Conservation (phyloP, 345 rosid species). For the Leavenworthia alabamica region DNA sequence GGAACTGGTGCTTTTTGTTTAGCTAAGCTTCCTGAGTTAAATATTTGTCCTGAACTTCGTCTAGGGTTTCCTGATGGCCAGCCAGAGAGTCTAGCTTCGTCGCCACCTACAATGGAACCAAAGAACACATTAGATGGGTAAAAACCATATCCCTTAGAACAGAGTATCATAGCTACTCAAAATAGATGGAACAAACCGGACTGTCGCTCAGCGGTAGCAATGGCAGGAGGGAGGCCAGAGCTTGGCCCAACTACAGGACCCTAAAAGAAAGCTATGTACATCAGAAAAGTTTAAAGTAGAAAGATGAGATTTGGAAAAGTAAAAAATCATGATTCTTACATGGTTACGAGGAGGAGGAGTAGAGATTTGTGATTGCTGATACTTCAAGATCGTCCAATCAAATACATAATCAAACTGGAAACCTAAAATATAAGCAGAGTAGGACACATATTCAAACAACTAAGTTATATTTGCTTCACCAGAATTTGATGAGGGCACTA, state of each 20-base stretch:
- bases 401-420: constrained; percentile 86
- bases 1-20: constrained; percentile 48
- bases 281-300: not conserved
- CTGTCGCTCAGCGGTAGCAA: constrained; percentile 53
- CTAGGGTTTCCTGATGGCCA: constrained; percentile 42
- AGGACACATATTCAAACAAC: constrained; percentile 5
- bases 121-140: constrained; percentile 7
- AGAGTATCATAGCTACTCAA: not conserved
- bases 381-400: constrained; percentile 92
- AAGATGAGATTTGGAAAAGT: not conserved
- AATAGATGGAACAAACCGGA: constrained; percentile 41
- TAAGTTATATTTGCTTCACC: not conserved
- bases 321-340: constrained; percentile 35
- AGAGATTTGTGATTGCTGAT: constrained; percentile 70
- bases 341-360: constrained; percentile 55
- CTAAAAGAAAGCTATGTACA: constrained; percentile 29
- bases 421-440: constrained; percentile 37
- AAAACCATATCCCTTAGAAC: constrained; percentile 4
- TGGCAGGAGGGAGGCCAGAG: constrained; percentile 54
- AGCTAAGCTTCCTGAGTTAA: constrained; percentile 36
- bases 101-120: constrained; percentile 29
- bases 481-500: constrained; percentile 13
- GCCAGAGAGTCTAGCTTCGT: constrained; percentile 45
- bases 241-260: constrained; percentile 76
- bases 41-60: constrained; percentile 44